A percentile compares a stretch with the other conserved stretches of the same genome.
Evolutionary conservation across 805 yeast genomes (phyloP).

Genomic region (Sugiyamaella americana): DNA sequence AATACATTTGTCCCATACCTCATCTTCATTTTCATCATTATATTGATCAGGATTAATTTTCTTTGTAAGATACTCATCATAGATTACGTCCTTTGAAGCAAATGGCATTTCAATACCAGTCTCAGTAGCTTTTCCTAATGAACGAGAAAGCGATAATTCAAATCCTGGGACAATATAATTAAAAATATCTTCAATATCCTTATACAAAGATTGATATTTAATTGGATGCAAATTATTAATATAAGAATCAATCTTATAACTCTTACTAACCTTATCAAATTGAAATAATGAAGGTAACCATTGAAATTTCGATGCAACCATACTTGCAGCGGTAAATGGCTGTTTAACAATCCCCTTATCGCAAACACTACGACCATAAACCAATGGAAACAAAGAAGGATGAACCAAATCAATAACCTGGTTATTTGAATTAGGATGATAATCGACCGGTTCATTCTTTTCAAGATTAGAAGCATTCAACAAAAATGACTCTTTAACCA

Average conservation of each 20-base stretch:
- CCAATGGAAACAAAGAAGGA: conserved; percentile 37
- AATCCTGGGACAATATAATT: conserved; percentile 8
- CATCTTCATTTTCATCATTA: background rate
- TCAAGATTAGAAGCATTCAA: background rate
- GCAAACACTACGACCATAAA: conserved; percentile 18
- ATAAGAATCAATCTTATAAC: conserved; percentile 31
- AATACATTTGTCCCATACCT: too few relatives aligned
- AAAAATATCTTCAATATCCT: conserved; percentile 31
- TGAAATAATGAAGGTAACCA: conserved; percentile 35
- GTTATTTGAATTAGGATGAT: conserved; percentile 36
- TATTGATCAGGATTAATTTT: background rate
- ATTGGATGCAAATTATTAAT: conserved; percentile 39
- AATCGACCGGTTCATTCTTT: conserved; percentile 25
- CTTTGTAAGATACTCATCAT: background rate
- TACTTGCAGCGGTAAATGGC: background rate
- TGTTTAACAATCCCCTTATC: background rate
- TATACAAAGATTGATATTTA: conserved; percentile 28
- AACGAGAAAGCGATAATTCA: background rate
- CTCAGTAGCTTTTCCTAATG: background rate
- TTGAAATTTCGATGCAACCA: conserved; percentile 30
- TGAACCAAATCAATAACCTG: conserved; percentile 38
- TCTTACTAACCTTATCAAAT: conserved; percentile 9
- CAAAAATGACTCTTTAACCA: background rate
- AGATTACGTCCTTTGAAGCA: background rate
- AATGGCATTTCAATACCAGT: background rate